Evolutionary conservation across 768 basidiomycete species (phyloP), one percentile per base, ranked within the genome.

Genomic region (Lyophyllum decastes): DNA sequence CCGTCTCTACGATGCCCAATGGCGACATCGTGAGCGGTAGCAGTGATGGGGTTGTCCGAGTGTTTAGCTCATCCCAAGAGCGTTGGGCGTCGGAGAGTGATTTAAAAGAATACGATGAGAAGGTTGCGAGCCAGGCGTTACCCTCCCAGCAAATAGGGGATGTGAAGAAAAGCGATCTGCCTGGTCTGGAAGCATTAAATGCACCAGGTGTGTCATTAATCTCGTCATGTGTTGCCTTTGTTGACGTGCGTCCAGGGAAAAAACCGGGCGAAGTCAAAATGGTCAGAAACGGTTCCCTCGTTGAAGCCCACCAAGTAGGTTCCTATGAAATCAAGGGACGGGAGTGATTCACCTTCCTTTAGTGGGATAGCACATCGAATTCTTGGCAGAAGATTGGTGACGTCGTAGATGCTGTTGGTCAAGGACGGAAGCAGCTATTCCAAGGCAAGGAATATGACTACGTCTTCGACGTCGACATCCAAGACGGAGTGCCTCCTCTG

Each of bases 391-490:
- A 95, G 70, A 86, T 98, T 33, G 97, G 97, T 22, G 90, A 95
- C 64, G 95, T 98, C 5, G 94, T 95, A 4, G 97, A 97, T 67
- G 95, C 95, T 19, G 90, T 96, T 51, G 92, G 95, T 22, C 86
- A 88, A 34, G 85, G 86, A n/a, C 82, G 94, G 56, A 95, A 92
- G 72, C 92, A 95, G 72, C 80, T 97, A n/a, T 89, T 90, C 67
- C 73, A 94, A 64, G 97, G 97, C 17, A 88, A 89, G 68, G 96
- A 98, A 73, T 99, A 95, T 68, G 97, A 99, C 73, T 97, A 97
- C 66, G 96, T 99, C n/a, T 98, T 98, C 66, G 95, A 97, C 67
- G 95, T 99, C 34, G 97, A 98, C 66, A 89, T 98, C 25, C 83
- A 93, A 66, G 96, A 97, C 58, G 95, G 95, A 2, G 86, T 85